A percentile compares a stretch with the other conserved stretches of the same genome.
phyloP scores from a whole-genome alignment of 1,139 yeast species.

The Saccharomyces hybrid region DNA sequence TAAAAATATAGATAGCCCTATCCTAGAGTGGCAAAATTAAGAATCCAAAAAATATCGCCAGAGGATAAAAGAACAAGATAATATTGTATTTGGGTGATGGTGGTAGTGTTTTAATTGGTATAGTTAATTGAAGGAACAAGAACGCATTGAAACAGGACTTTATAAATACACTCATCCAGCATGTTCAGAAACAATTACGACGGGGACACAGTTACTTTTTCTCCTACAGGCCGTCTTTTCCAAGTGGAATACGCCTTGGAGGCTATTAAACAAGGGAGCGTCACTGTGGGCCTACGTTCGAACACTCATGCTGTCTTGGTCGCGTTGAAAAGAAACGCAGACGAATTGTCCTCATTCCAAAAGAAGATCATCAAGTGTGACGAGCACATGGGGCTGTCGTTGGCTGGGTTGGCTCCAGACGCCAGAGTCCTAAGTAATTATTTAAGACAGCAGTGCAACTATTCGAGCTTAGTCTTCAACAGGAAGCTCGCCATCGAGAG shows the following conservation, averaged over 20 bases:
- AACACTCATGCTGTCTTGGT: constrained; percentile 82
- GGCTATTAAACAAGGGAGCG: constrained; percentile 96
- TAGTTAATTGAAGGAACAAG: background rate
- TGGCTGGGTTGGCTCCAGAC: constrained; percentile 97
- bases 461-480: constrained; percentile 76
- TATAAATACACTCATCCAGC: background rate
- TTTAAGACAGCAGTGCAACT: constrained; percentile 86
- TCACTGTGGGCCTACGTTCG: constrained; percentile 89
- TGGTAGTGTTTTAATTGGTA: background rate
- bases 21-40: background rate
- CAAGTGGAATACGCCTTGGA: constrained; percentile 94
- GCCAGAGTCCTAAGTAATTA: constrained; percentile 87
- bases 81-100: background rate
- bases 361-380: constrained; percentile 88
- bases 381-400: constrained; percentile 86
- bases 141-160: background rate
- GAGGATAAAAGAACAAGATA: background rate
- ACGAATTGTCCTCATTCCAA: constrained; percentile 93
- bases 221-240: constrained; percentile 94
- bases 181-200: constrained; percentile 96
- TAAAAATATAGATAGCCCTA: background rate
- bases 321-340: constrained; percentile 91
- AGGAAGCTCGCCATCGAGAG: constrained; percentile 80
- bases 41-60: background rate
- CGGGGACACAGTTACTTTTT: constrained; percentile 93